These are phyloP conservation scores for Protomyces gravidus DNA, from an alignment of 1,139 yeast genomes.

Conservation along the genomic window DNA sequence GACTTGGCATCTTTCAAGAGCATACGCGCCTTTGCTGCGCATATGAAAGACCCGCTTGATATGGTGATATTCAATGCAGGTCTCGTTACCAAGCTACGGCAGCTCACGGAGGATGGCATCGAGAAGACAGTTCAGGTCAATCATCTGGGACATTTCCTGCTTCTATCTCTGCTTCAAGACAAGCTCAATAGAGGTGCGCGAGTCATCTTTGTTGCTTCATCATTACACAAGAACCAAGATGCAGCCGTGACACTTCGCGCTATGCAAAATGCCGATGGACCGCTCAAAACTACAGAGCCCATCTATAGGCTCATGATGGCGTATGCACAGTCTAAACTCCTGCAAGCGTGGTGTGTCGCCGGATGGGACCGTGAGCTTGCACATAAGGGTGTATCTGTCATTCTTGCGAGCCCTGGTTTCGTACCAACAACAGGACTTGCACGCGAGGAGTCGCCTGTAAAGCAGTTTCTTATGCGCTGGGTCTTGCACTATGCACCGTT, in stretches of 20 bases:
- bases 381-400: background rate
- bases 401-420: slow-evolving; percentile 22
- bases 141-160: slow-evolving; percentile 22
- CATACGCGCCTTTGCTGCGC: slow-evolving; percentile 4
- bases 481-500: slow-evolving; percentile 16
- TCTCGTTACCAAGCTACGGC: background rate
- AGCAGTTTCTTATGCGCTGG: slow-evolving; percentile 14
- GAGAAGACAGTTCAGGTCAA: slow-evolving; percentile 11
- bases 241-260: background rate
- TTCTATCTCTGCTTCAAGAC: slow-evolving; percentile 6
- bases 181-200: background rate
- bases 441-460: slow-evolving; percentile 5
- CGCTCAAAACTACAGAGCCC: background rate
- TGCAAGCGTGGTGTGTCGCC: slow-evolving; percentile 13
- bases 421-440: slow-evolving; percentile 15
- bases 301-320: slow-evolving; percentile 6
- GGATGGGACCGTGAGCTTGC: slow-evolving; percentile 2
- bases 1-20: slow-evolving; percentile 20
- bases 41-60: background rate
- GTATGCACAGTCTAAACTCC: slow-evolving; percentile 16
- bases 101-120: slow-evolving; percentile 7
- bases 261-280: background rate
- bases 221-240: slow-evolving; percentile 17
- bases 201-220: slow-evolving; percentile 22
- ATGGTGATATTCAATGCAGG: slow-evolving; percentile 23